A percentile compares a stretch with the other conserved stretches of the same genome.
These are phyloP conservation scores for Colletotrichum liriopes DNA, from an alignment of 2,329 filamentous ascomycete species.

Conservation along the genomic window DNA sequence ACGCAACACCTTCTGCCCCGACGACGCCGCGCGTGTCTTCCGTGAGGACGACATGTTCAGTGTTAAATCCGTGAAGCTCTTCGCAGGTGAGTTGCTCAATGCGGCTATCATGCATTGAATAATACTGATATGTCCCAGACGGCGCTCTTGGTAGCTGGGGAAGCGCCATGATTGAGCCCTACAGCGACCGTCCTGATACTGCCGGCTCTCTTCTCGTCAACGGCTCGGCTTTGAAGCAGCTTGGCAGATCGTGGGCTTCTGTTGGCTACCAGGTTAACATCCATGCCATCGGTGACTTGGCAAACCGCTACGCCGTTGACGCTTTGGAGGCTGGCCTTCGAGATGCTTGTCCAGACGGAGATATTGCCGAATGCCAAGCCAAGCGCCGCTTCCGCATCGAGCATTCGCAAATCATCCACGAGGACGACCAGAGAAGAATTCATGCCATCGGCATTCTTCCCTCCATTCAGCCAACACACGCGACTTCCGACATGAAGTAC, in stretches of 20 bases:
- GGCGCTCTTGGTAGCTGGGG: constrained; percentile 81
- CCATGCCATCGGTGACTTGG: constrained; percentile 80
- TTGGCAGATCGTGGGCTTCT: constrained; percentile 72
- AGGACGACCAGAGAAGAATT: constrained; percentile 74
- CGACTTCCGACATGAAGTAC: constrained; percentile 80
- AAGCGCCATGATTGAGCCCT: constrained; percentile 80
- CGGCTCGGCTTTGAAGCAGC: constrained; percentile 68
- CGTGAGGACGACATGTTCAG: constrained; percentile 67
- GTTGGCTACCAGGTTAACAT: constrained; percentile 79
- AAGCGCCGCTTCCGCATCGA: constrained; percentile 76
- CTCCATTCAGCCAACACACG: constrained; percentile 80
- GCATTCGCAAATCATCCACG: constrained; percentile 80
- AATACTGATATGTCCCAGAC: constrained; percentile 59
- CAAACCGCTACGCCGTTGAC: constrained; percentile 76
- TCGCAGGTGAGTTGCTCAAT: constrained; percentile 67
- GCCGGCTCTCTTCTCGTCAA: constrained; percentile 78
- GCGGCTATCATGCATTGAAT: too few relatives aligned
- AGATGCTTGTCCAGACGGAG: constrained; percentile 63
- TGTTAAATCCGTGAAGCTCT: constrained; percentile 78
- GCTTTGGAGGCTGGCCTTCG: constrained; percentile 72
- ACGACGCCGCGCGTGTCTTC: constrained; percentile 61
- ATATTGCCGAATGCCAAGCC: constrained; percentile 67
- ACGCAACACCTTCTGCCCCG: constrained; percentile 75
- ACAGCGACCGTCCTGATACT: constrained; percentile 73
- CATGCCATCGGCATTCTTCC: constrained; percentile 73